Conservation (phyloP, 805 yeast species). For the Lachancea cidri region DNA sequence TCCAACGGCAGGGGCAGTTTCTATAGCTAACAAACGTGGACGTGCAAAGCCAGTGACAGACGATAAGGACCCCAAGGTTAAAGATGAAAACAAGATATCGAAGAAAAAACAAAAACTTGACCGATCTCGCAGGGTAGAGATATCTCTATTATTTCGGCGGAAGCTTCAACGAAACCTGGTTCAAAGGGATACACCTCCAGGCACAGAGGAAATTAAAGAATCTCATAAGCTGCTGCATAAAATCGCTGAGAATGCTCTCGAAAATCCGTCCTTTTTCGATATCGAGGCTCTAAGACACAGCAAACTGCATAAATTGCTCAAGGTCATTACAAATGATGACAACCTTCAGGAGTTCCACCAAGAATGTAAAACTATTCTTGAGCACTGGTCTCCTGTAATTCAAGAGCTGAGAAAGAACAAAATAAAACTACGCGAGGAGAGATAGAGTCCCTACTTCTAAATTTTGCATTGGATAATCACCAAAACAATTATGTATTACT, state of each 20-base stretch:
- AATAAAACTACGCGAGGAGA: slow-evolving; percentile 4
- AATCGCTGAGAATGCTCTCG: slow-evolving; percentile 22
- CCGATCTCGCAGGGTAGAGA: slow-evolving; percentile 23
- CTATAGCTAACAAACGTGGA: not conserved
- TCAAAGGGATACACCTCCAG: slow-evolving; percentile 29
- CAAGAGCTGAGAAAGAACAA: slow-evolving; percentile 24
- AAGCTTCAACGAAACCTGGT: slow-evolving; percentile 30
- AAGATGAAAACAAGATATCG: not conserved
- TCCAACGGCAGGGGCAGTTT: not conserved
- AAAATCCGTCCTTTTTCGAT: slow-evolving; percentile 29
- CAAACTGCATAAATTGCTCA: slow-evolving; percentile 30
- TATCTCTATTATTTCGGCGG: slow-evolving; percentile 26
- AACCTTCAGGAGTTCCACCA: slow-evolving; percentile 28
- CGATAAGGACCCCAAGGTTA: not conserved
- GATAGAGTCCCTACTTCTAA: not conserved
- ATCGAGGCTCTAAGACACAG: slow-evolving; percentile 25
- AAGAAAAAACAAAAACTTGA: slow-evolving; percentile 19
- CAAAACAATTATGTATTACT: not conserved
- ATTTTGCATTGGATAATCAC: not conserved
- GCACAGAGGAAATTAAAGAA: slow-evolving; percentile 21
- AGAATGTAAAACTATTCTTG: slow-evolving; percentile 22
- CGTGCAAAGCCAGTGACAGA: not conserved
- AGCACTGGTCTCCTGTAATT: slow-evolving; percentile 22
- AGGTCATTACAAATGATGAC: slow-evolving; percentile 24
- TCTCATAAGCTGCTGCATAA: slow-evolving; percentile 25